A percentile compares a stretch with the other conserved stretches of the same genome.
phyloP scores from a whole-genome alignment of 2,329 filamentous ascomycete genomes.

The Trichoderma harzianum region DNA sequence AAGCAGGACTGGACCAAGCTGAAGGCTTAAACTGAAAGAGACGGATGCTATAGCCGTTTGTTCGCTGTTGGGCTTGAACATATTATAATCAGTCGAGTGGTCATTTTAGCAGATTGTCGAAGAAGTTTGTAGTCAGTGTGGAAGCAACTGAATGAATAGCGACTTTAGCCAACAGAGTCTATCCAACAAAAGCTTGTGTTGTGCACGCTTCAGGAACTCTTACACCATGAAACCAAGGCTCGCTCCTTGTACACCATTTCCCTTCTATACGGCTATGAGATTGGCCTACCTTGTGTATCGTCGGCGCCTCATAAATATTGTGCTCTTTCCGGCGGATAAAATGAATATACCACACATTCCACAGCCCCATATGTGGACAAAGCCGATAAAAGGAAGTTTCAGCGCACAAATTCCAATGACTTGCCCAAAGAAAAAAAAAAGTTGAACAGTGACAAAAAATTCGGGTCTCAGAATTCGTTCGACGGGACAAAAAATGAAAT shows the following conservation, averaged over 20 bases:
- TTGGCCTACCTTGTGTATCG: not conserved
- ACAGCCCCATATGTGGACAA: not conserved
- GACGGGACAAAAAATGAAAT: not conserved
- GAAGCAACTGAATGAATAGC: not conserved
- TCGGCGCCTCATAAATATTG: not conserved
- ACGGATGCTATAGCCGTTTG: not conserved
- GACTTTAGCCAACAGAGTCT: not conserved
- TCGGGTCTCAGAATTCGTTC: not conserved
- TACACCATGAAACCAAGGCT: not conserved
- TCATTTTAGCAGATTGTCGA: not conserved
- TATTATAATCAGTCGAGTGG: not conserved
- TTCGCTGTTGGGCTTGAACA: not conserved
- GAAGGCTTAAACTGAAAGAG: not conserved
- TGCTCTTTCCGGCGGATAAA: not conserved
- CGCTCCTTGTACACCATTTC: not conserved
- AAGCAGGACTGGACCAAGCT: constrained; percentile 29
- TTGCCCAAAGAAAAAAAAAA: not conserved
- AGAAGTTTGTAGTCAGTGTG: not conserved
- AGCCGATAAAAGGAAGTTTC: not conserved
- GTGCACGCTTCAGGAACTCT: not conserved
- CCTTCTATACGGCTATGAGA: rapidly evolving
- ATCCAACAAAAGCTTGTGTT: not conserved
- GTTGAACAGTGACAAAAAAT: not conserved
- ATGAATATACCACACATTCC: not conserved
- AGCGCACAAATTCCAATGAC: not conserved